phyloP scores from a whole-genome alignment of 2,329 filamentous ascomycete species.

The Sclerotinia borealis region DNA sequence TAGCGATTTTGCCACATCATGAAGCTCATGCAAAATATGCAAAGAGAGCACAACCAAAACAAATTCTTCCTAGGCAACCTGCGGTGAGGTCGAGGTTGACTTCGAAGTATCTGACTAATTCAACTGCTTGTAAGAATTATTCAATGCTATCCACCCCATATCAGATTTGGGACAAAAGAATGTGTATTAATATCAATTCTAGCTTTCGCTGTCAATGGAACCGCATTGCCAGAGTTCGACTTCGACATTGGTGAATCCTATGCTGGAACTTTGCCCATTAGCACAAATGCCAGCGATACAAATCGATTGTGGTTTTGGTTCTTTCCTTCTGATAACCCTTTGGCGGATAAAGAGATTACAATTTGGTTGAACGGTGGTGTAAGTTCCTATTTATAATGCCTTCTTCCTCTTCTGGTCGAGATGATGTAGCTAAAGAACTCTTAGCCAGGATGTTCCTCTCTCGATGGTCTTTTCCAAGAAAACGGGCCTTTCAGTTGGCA shows the following conservation, averaged over 20 bases:
- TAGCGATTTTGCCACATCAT: neutral
- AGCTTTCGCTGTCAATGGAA: conserved; percentile 30
- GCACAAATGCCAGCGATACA: conserved; percentile 38
- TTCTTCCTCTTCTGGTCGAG: too few relatives aligned
- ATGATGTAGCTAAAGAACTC: neutral
- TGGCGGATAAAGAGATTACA: conserved; percentile 42
- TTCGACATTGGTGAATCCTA: conserved; percentile 31
- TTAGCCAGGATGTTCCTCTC: conserved; percentile 75
- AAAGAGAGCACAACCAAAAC: conserved; percentile 4
- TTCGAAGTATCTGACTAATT: conserved; percentile 19
- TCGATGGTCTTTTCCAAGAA: conserved; percentile 79
- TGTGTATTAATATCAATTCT: neutral
- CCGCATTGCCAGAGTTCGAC: conserved; percentile 26
- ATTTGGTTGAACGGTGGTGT: conserved; percentile 85
- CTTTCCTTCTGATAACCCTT: conserved; percentile 44
- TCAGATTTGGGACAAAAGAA: neutral
- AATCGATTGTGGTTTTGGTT: conserved; percentile 50
- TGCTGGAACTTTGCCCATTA: conserved; percentile 45
- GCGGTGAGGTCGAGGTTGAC: conserved; percentile 13
- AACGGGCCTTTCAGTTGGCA: conserved; percentile 30
- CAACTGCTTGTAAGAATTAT: conserved; percentile 16
- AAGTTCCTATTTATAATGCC: conserved; percentile 32
- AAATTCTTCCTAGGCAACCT: conserved; percentile 12
- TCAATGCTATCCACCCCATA: neutral
- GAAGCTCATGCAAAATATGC: conserved; percentile 6